Evolutionary conservation across 2,329 filamentous ascomycete genomes (phyloP), one percentile per base, ranked within the genome.

Genomic region (Coniochaeta prunicola): DNA sequence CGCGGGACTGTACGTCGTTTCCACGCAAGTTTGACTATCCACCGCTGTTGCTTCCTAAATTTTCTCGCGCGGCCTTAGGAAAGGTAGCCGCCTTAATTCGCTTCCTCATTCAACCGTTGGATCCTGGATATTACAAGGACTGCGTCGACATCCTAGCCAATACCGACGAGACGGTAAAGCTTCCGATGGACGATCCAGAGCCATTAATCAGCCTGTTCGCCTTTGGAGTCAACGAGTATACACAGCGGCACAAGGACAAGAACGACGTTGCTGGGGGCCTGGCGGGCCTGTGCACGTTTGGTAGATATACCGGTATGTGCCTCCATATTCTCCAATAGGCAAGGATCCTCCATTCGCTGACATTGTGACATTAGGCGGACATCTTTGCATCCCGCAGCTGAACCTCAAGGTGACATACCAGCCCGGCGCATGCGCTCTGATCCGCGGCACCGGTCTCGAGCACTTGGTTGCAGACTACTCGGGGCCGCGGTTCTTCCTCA

Each of bases 351-450:
- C 12, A 2, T 9, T 26, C 2, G 13, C 5, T 28, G 5, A 54
- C 53, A n/a, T 42, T 26, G 13, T 58, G 58, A 40, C n/a, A n/a
- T n/a, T 40, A 40, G 36, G 36, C 10, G 36, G 61, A 10, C 58
- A 60, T n/a, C 57, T 64, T 3, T 63, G 64, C 42, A 21, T 62
- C 5, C 62, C 64, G 4, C 59, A 64, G 24, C 56, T 65, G 3
- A 59, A 59, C 5, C 2, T 64, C n/a, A 60, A 60, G 21, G 58
- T 64, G 3, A 58, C 34, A 2, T 66, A 64, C 57, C 19, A 19
- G 4, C 61, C 61, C 6, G 62, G 63, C 10, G 59, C 64, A 13
- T 65, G 59, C 30, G 56, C 61, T 24, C 56, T 65, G 19, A 42
- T 65, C 6, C 57, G 61, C 12, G 63, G 61, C 8, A 53, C 40